Evolutionary conservation across 2,329 filamentous ascomycete species (phyloP).

Genomic region (Acrodontium crateriforme): DNA sequence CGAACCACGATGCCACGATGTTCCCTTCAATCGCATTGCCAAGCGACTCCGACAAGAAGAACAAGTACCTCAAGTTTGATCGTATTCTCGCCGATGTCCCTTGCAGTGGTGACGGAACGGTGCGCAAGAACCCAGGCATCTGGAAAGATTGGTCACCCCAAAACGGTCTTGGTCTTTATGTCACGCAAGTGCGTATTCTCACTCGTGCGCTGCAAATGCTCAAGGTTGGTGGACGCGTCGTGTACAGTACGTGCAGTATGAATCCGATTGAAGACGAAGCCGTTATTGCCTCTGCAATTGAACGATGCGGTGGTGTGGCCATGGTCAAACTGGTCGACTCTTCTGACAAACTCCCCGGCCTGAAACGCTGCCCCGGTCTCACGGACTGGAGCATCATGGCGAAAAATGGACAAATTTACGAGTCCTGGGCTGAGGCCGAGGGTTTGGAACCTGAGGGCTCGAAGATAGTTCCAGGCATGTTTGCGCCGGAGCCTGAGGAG

Average conservation of each 20-base stretch:
- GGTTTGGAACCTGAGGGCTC: slow-evolving; percentile 42
- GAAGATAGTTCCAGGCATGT: slow-evolving; percentile 75
- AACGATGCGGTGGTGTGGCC: slow-evolving; percentile 67
- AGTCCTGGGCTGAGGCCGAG: slow-evolving; percentile 57
- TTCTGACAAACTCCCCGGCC: slow-evolving; percentile 57
- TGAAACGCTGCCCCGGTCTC: slow-evolving; percentile 66
- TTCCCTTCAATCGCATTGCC: slow-evolving; percentile 64
- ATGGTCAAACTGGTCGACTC: slow-evolving; percentile 81
- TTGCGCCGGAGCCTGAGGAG: slow-evolving; percentile 48
- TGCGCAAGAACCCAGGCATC: slow-evolving; percentile 81
- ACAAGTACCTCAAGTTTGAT: slow-evolving; percentile 83
- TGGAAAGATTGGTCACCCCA: slow-evolving; percentile 92
- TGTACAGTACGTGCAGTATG: slow-evolving; percentile 98
- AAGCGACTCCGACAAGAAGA: slow-evolving; percentile 32
- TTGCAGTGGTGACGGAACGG: slow-evolving; percentile 88
- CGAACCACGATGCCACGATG: slow-evolving; percentile 92
- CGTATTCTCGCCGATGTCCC: slow-evolving; percentile 92
- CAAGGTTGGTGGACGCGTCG: slow-evolving; percentile 83
- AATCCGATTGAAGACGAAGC: slow-evolving; percentile 97
- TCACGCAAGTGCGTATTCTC: slow-evolving; percentile 78
- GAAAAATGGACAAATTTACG: slow-evolving; percentile 66
- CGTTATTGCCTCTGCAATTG: slow-evolving; percentile 75
- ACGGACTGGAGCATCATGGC: slow-evolving; percentile 85
- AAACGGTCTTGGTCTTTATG: slow-evolving; percentile 74
- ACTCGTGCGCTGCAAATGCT: slow-evolving; percentile 89